phyloP scores from a whole-genome alignment of 2,329 filamentous ascomycete genomes.

The Penicillium psychrosexuale region DNA sequence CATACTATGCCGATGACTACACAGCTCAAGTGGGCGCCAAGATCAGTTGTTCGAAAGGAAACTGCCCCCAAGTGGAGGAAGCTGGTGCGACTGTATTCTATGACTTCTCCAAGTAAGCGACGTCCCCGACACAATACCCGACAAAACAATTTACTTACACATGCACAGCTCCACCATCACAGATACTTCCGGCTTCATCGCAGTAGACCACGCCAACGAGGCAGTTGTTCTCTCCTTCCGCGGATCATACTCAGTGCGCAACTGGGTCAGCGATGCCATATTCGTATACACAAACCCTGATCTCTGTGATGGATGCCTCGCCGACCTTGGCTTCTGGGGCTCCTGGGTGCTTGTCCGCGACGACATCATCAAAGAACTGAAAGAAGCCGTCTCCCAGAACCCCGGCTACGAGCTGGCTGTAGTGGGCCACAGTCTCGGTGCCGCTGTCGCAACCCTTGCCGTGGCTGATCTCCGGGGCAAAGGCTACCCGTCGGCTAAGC shows the following conservation, averaged over 20 bases:
- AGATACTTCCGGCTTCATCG: conserved; percentile 50
- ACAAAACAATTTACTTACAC: background rate
- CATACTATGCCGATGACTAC: conserved; percentile 51
- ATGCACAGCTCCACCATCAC: conserved; percentile 20
- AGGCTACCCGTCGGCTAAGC: conserved; percentile 49
- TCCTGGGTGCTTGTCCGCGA: conserved; percentile 42
- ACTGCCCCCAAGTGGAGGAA: conserved; percentile 46
- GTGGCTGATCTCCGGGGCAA: conserved; percentile 54
- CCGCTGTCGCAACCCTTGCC: conserved; percentile 60
- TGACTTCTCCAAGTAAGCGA: conserved; percentile 47
- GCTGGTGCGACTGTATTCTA: conserved; percentile 33
- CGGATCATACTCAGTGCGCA: conserved; percentile 36
- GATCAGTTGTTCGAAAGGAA: conserved; percentile 43
- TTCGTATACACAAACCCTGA: conserved; percentile 31
- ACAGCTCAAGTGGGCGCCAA: conserved; percentile 38
- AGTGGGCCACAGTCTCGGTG: conserved; percentile 67
- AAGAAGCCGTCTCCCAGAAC: conserved; percentile 14
- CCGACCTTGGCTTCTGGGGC: conserved; percentile 47
- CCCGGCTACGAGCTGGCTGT: conserved; percentile 42
- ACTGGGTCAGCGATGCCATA: conserved; percentile 32
- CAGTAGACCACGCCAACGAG: conserved; percentile 46
- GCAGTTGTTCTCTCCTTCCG: conserved; percentile 39
- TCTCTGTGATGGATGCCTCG: conserved; percentile 45
- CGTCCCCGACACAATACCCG: background rate
- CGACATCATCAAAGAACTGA: conserved; percentile 38